Evolutionary conservation across 495 filamentous ascomycete genomes (phyloP).

Genomic region (Terfezia claveryi): DNA sequence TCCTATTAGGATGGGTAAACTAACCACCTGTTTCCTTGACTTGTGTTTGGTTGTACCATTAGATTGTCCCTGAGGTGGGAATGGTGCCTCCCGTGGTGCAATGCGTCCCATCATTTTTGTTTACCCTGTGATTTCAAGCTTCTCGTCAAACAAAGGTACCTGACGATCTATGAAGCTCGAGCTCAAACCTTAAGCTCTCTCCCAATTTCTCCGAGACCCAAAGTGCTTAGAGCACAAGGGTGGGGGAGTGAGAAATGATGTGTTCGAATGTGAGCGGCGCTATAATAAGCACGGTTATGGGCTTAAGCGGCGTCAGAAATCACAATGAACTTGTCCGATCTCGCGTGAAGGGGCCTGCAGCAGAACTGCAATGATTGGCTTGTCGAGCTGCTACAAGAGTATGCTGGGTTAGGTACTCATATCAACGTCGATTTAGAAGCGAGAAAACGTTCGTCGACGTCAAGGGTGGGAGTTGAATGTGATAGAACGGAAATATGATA

Average conservation of each 20-base stretch:
- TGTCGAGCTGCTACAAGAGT: background rate
- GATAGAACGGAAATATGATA: background rate
- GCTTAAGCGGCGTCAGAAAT: background rate
- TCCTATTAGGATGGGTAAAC: slow-evolving; percentile 6
- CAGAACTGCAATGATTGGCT: background rate
- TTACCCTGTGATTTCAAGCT: background rate
- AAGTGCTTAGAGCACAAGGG: background rate
- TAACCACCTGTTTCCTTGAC: slow-evolving; percentile 3
- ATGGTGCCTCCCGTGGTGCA: background rate
- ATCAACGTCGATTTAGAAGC: background rate
- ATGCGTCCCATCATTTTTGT: background rate
- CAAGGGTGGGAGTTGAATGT: background rate
- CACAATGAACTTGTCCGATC: background rate
- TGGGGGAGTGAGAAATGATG: background rate
- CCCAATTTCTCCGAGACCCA: background rate
- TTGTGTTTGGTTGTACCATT: background rate
- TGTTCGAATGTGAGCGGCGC: background rate
- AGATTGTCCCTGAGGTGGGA: background rate
- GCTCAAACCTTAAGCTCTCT: background rate
- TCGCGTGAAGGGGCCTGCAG: background rate
- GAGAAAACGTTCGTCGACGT: background rate
- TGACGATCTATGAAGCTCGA: background rate
- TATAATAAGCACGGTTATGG: background rate
- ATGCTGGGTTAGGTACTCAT: background rate
- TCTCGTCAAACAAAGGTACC: background rate